These are phyloP conservation scores for Jamesozyma spencerorum DNA, from an alignment of 805 yeast genomes.

Conservation along the genomic window DNA sequence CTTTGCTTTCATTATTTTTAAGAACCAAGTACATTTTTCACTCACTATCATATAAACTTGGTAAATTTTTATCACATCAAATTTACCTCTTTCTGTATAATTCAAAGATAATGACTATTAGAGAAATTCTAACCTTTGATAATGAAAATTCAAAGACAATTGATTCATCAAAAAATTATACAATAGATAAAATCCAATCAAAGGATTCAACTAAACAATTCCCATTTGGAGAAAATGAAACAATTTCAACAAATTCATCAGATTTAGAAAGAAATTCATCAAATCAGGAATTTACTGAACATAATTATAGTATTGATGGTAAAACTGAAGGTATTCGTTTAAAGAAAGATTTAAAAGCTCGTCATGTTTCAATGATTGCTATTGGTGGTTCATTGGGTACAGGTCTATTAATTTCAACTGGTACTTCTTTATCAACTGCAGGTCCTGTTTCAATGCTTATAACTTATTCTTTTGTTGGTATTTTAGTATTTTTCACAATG, in stretches of 20 bases:
- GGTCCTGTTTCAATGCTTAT: conserved; percentile 49
- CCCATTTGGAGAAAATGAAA: conserved; percentile 4
- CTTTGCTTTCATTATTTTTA: no score
- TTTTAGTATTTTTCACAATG: conserved; percentile 54
- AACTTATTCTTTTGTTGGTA: conserved; percentile 55
- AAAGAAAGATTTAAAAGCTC: conserved; percentile 36
- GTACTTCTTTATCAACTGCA: conserved; percentile 44
- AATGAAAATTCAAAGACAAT: no score
- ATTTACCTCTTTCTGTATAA: no score
- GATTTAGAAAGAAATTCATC: conserved; percentile 6
- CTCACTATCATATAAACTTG: no score
- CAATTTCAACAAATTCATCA: conserved; percentile 1
- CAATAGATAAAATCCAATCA: neutral
- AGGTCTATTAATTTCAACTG: conserved; percentile 53
- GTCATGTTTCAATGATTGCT: conserved; percentile 58
- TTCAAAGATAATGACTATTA: no score
- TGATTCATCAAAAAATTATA: conserved; percentile 1
- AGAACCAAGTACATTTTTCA: no score
- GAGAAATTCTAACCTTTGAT: no score
- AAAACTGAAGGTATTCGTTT: conserved; percentile 30
- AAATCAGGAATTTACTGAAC: neutral
- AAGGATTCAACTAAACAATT: conserved; percentile 1
- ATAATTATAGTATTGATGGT: conserved; percentile 9
- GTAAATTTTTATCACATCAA: no score
- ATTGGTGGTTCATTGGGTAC: conserved; percentile 62